Evolutionary conservation across 345 rosid genomes (phyloP), one percentile per base, ranked within the genome.

Genomic region (Trapa incisa): DNA sequence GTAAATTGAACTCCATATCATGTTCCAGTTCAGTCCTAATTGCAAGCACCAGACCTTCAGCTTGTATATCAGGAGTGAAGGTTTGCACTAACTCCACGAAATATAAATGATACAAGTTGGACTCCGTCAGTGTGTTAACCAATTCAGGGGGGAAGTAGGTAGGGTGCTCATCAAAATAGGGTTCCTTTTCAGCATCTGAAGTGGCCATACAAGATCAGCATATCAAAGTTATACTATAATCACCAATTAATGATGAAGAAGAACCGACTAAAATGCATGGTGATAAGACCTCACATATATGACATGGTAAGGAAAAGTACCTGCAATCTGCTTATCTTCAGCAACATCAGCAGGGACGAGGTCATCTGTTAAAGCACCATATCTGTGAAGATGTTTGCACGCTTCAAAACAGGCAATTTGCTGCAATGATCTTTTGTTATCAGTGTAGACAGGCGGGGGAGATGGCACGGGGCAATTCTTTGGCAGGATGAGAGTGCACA

Each of bases 361-460:
- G 69, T 91, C 47, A 82, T 91, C 95, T 11, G 85, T 87, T 68
- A 94, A 79, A 75, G 96, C 89, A 47, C 95, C 92, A 76, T 71
- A 66, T 71, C 39, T 0, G 52, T 94, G 88, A 37, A 94, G 89
- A 70, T 82, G 71, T 75, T 78, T 84, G 85, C 97, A 91, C 57
- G 96, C 95, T 87, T 91, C 81, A 64, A 94, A 85, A 72, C 96
- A 94, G 38, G 82, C 91, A 78, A 69, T 80, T 77, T 86, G 84
- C 83, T 84, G 91, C 69, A 85, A 52, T 67, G 36, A 64, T 62
- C 75, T 81, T 50, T 15, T 0, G 53, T 82, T 50, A 65, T 81
- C 96, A 17, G 79, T 83, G 33, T 7, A 11, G 56, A 89, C 81
- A 53, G 75, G 47, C 61, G 43, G 76, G 32, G 89, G 37, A 37